Evolutionary conservation across 208 protist genomes (phyloP), one percentile per base, ranked within the genome.

Genomic region (Leptomonas seymouri): DNA sequence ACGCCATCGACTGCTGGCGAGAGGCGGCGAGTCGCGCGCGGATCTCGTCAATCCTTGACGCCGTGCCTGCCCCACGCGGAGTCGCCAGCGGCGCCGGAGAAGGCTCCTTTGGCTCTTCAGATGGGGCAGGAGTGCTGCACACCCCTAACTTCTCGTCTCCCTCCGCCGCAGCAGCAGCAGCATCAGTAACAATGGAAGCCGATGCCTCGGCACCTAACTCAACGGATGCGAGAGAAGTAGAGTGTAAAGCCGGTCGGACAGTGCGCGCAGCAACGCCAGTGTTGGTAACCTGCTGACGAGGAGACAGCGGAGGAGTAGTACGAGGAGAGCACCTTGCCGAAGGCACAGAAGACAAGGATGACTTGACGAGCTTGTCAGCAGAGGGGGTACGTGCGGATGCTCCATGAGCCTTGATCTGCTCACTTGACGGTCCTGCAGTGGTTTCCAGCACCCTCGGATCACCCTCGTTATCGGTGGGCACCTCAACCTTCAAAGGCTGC

Each of bases 21-120:
- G 58, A 16, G 15, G 39, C 58, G 12, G 46, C 67, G 11, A 66
- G 66, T 12, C 66, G 66, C 5, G 41, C 54, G 25, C 56, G 55
- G 31, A 46, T n/a, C 46, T 48, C 28, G 3, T 48, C 55, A 18
- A 62, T 55, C 23, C 44, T n/a, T 18, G 42, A 46, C 27, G 55
- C 48, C 20, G 27, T 31, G 21, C 44, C 49, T 3, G 34, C 5
- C 7, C 18, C 55, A 27, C 55, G 55, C 16, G 55, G 55, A 3
- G 55, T 59, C 27, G 55, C 55, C 34, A 59, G 34, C 9, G 31
- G 30, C 3, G 55, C 55, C 7, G 55, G 55, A 42, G 55, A 41
- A 21, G 55, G 11, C 34, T 45, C 34, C n/a, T 45, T 42, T 9
- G 55, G 27, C 20, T 30, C 34, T 34, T 59, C 55, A 6, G 34